A percentile compares a stretch with the other conserved stretches of the same genome.
Conservation (phyloP, 208 protist genomes). For the Leishmania mexicana region DNA sequence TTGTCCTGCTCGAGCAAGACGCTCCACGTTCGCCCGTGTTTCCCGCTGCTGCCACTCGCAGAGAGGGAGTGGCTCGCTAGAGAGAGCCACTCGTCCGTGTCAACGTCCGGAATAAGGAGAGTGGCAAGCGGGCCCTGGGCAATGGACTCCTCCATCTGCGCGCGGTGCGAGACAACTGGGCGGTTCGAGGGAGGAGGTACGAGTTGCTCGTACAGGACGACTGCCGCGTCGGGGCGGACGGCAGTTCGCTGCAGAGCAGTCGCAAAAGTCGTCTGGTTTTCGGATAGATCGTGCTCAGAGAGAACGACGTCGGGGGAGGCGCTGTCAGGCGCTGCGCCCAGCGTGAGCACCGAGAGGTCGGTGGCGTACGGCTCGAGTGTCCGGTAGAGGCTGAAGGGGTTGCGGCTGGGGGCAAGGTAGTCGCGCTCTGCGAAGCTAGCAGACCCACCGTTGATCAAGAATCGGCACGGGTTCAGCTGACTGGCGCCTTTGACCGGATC, state of each 20-base stretch:
- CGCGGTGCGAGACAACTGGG: not conserved
- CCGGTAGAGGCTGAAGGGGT: slow-evolving; percentile 61
- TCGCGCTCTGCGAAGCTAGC: slow-evolving; percentile 28
- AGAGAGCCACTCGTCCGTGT: not conserved
- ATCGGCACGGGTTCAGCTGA: not conserved
- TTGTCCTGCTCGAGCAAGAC: not conserved
- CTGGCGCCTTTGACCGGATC: not conserved
- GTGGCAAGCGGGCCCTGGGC: not conserved
- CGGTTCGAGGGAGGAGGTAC: slow-evolving; percentile 15
- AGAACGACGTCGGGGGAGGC: not conserved
- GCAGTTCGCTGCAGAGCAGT: slow-evolving; percentile 7
- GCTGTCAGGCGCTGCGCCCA: not conserved
- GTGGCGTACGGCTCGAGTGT: slow-evolving; percentile 7
- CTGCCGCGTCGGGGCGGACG: slow-evolving; percentile 36
- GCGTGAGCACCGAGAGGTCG: not conserved
- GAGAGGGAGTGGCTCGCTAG: not conserved
- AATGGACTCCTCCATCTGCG: not conserved
- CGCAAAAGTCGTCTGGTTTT: slow-evolving; percentile 4
- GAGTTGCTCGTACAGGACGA: slow-evolving; percentile 37
- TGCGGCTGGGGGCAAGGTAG: slow-evolving; percentile 64
- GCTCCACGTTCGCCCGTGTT: not conserved
- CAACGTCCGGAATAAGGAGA: slow-evolving; percentile 1
- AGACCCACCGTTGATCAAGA: not conserved
- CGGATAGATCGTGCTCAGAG: not conserved
- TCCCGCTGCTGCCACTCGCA: no score